Percentiles rank a stretch among this genome's conserved stretches.
phyloP scores from a whole-genome alignment of 495 filamentous ascomycete genomes.

The Jackrogersella multiformis region DNA sequence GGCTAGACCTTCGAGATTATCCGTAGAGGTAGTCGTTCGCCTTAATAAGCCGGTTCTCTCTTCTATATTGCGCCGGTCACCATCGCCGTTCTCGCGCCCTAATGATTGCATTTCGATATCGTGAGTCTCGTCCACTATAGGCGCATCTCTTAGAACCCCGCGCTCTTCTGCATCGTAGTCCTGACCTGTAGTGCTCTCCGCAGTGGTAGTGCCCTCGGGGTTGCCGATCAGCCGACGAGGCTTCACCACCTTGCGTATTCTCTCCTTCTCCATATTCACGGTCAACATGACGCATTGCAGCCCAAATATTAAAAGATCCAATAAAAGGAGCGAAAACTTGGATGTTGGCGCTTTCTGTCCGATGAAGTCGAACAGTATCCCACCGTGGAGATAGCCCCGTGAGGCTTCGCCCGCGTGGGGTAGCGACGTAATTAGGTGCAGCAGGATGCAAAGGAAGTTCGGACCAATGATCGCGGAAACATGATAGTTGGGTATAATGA shows the following conservation, averaged over 20 bases:
- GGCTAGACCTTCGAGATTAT: slow-evolving; percentile 57
- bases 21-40: slow-evolving; percentile 44
- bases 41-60: slow-evolving; percentile 57
- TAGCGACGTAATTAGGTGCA: slow-evolving; percentile 70
- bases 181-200: slow-evolving; percentile 54
- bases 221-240: slow-evolving; percentile 41
- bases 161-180: slow-evolving; percentile 85
- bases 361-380: slow-evolving; percentile 86
- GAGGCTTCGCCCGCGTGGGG: slow-evolving; percentile 77
- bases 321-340: slow-evolving; percentile 66
- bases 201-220: slow-evolving; percentile 30
- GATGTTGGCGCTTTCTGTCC: slow-evolving; percentile 81
- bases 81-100: slow-evolving; percentile 32
- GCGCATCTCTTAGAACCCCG: slow-evolving; percentile 67
- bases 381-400: slow-evolving; percentile 84
- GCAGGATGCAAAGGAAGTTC: slow-evolving; percentile 75
- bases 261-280: slow-evolving; percentile 74
- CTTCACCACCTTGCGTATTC: slow-evolving; percentile 54
- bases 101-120: slow-evolving; percentile 63
- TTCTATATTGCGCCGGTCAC: slow-evolving; percentile 53
- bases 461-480: slow-evolving; percentile 74
- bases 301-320: slow-evolving; percentile 71
- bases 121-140: slow-evolving; percentile 49
- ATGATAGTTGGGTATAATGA: slow-evolving; percentile 73
- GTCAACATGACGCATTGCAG: slow-evolving; percentile 80